Percentiles rank a stretch among this genome's conserved stretches.
These are phyloP conservation scores for Talaromyces liani DNA, from an alignment of 495 filamentous ascomycete species.

Conservation along the genomic window DNA sequence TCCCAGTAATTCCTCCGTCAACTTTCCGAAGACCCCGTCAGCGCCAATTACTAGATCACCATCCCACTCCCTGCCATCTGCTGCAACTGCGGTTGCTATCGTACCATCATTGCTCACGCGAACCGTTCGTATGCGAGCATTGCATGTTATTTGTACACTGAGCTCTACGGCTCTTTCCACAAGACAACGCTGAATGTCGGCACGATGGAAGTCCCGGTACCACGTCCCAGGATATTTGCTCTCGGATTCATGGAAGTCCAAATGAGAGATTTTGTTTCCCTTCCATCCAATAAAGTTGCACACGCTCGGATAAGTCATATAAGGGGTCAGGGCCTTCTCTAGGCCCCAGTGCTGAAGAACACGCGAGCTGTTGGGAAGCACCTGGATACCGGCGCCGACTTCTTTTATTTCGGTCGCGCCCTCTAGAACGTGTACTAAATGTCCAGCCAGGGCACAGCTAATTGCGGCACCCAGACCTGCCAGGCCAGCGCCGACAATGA, in stretches of 20 bases:
- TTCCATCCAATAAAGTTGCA: conserved; percentile 48
- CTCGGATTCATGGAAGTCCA: conserved; percentile 37
- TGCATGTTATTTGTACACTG: conserved; percentile 39
- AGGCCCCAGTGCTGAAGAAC: conserved; percentile 49
- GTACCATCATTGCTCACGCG: conserved; percentile 19
- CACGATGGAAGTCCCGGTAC: conserved; percentile 55
- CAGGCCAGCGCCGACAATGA: conserved; percentile 59
- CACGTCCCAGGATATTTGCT: conserved; percentile 40
- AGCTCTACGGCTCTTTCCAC: conserved; percentile 44
- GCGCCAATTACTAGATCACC: conserved; percentile 51
- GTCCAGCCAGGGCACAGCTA: conserved; percentile 50
- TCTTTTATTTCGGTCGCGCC: conserved; percentile 49
- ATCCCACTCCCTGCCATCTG: conserved; percentile 27
- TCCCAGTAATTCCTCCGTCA: conserved; percentile 31
- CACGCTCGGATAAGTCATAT: conserved; percentile 43
- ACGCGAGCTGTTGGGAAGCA: conserved; percentile 48
- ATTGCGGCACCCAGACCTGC: conserved; percentile 58
- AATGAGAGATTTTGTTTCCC: conserved; percentile 44
- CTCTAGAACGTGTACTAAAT: conserved; percentile 55
- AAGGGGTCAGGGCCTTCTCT: conserved; percentile 34
- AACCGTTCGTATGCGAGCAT: conserved; percentile 33
- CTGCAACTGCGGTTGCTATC: conserved; percentile 19
- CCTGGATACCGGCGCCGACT: conserved; percentile 44
- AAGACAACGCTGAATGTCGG: conserved; percentile 46
- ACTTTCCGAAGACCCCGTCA: conserved; percentile 46